These are phyloP conservation scores for Russula griseocarnosa DNA, from an alignment of 768 basidiomycete species.

Conservation along the genomic window DNA sequence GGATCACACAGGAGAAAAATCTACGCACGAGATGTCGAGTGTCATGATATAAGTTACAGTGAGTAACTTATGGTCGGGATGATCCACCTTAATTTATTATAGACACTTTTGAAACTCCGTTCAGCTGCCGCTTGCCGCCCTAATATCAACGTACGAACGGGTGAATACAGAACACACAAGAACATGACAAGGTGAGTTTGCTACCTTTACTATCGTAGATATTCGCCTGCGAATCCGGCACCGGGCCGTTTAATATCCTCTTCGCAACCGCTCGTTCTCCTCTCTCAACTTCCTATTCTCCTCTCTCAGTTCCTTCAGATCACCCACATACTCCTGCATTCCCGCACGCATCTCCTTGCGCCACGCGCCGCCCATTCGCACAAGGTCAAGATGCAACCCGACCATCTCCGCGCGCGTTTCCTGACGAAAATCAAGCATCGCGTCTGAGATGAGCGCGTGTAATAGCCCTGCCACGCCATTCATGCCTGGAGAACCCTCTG, in stretches of 20 bases:
- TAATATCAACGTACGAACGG: neutral
- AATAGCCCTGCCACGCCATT: conserved; percentile 55
- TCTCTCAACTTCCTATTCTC: conserved; percentile 55
- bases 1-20: neutral
- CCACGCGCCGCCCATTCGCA: conserved; percentile 69
- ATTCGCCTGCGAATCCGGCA: neutral
- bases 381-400: conserved; percentile 68
- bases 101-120: too few relatives aligned
- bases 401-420: conserved; percentile 70
- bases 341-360: conserved; percentile 56
- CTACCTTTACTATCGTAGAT: neutral
- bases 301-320: conserved; percentile 45
- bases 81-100: neutral
- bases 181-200: conserved; percentile 1
- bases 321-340: conserved; percentile 60
- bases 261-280: conserved; percentile 57
- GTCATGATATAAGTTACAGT: conserved; percentile 3
- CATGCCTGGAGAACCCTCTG: conserved; percentile 40
- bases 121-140: too few relatives aligned
- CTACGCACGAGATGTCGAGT: conserved; percentile 27
- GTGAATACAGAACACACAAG: conserved; percentile 2
- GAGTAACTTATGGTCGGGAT: neutral
- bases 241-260: conserved; percentile 33
- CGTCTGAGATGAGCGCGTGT: conserved; percentile 61
- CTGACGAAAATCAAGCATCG: conserved; percentile 67